Base-by-base conservation (phyloP, 140 eudicot genomes). In the Oenanthe javanica region DNA sequence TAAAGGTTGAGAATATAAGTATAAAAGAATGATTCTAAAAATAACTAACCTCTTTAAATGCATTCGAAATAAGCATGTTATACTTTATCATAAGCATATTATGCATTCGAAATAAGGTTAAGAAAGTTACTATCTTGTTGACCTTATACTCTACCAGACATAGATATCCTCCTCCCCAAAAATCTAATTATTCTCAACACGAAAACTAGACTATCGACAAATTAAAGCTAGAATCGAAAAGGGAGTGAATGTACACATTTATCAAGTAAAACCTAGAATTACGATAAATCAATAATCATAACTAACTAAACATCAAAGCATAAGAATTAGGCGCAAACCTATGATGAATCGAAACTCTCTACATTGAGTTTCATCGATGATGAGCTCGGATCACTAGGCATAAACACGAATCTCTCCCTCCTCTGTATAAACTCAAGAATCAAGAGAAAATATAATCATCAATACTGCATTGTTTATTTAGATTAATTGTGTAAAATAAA, bases 301-400 rank as follows among this genome's bases (percentile, higher is more conserved):
- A 31, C 31, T 31, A 31, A 31, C 31, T 31, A 31, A 31, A 31
- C 31, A 31, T 31, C 31, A 31, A 31, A 31, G 31, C 31, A 31
- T 31, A 43, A 9, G 10, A 19, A 10, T 1, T 9, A 72, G 1
- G 27, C 5, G 36, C 8, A 78, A 82, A 87, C 97, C 97, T 90
- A 87, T 88, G 63, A 92, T 89, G 12, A 72, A 81, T 80, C 83
- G 85, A 79, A 92, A 95, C 31, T 31, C 47, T 87, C 90, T 25
- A 95, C 92, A 83, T 87, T 86, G 74, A 90, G 91, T 85, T 72
- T 84, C 2, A 48, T 5, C 11, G 89, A 9, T 4, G 93, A 72
- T 18, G 93, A 72, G 18, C 84, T 81, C 0, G 91, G 92, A 82
- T 95, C 96, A 80, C 87, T 88, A 3, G 99, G 96, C 85, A 36